Conservation (phyloP, 2,329 filamentous ascomycete species). For the Colletotrichum lentis region DNA sequence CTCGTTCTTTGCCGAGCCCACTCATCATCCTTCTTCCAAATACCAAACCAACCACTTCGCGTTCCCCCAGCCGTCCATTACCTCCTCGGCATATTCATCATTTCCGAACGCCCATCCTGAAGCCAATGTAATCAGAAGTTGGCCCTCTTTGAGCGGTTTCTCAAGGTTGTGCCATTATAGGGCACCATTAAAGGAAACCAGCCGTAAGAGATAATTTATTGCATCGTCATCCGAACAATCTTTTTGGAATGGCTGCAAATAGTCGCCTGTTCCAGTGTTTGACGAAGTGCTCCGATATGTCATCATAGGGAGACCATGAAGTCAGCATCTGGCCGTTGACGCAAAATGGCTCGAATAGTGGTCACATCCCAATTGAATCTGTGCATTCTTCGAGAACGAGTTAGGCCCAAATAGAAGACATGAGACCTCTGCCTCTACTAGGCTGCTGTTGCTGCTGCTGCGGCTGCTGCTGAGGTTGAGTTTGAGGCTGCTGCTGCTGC, state of each 20-base stretch:
- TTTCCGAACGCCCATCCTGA: not conserved
- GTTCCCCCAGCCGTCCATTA: not conserved
- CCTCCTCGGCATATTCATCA: not conserved
- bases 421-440: constrained; percentile 3
- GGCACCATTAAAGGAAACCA: constrained; percentile 1
- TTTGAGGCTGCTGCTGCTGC: not conserved
- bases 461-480: not conserved
- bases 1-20: not conserved
- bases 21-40: not conserved
- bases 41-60: no score
- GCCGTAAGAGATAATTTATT: not conserved
- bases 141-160: not conserved
- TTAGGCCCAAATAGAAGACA: constrained; percentile 18
- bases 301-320: not conserved
- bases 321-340: not conserved
- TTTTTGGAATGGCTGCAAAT: not conserved
- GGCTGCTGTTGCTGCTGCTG: not conserved
- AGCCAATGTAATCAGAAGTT: not conserved
- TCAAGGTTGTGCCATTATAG: not conserved
- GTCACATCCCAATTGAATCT: not conserved
- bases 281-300: not conserved
- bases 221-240: not conserved
- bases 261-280: not conserved
- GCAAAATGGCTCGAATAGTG: not conserved
- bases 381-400: no score